Conservation (phyloP, 495 filamentous ascomycete species). For the Staphylotrichum longicolle region DNA sequence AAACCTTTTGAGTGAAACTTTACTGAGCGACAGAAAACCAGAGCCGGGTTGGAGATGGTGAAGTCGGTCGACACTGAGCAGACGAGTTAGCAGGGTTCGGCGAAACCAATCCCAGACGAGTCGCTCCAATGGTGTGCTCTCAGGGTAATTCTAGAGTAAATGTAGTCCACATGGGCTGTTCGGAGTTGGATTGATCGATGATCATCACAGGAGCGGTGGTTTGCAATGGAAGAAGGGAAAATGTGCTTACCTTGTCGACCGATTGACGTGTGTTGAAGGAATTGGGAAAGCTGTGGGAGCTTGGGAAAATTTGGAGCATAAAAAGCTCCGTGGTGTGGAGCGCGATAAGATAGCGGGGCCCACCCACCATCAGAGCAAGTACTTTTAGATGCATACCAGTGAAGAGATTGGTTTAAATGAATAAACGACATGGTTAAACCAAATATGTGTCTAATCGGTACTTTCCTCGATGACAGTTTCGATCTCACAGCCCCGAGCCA, state of each 20-base stretch:
- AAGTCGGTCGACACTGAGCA: conserved; percentile 25
- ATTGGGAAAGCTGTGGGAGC: conserved; percentile 25
- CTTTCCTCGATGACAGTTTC: too few species aligned
- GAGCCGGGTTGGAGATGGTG: not conserved
- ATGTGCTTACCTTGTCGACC: conserved; percentile 40
- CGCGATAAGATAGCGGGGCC: conserved; percentile 25
- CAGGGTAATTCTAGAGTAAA: conserved; percentile 69
- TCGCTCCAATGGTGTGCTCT: conserved; percentile 40
- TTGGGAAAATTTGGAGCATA: conserved; percentile 29
- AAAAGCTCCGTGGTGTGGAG: conserved; percentile 30
- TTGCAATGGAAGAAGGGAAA: conserved; percentile 31
- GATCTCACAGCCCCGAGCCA: too few species aligned
- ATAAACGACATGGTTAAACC: too few species aligned
- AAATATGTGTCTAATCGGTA: too few species aligned
- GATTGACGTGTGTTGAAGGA: conserved; percentile 16
- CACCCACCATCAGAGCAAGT: not conserved
- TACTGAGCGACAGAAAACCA: conserved; percentile 1
- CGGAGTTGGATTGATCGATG: conserved; percentile 79
- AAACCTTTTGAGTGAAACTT: conserved; percentile 55
- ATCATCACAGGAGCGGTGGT: conserved; percentile 45
- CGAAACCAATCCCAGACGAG: conserved; percentile 12
- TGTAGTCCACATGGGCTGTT: conserved; percentile 65
- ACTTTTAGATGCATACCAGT: not conserved
- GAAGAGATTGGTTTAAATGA: too few species aligned
- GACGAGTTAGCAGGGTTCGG: conserved; percentile 25